phyloP scores from a whole-genome alignment of 352 stramenopile species.

The Globisporangium viniferum region DNA sequence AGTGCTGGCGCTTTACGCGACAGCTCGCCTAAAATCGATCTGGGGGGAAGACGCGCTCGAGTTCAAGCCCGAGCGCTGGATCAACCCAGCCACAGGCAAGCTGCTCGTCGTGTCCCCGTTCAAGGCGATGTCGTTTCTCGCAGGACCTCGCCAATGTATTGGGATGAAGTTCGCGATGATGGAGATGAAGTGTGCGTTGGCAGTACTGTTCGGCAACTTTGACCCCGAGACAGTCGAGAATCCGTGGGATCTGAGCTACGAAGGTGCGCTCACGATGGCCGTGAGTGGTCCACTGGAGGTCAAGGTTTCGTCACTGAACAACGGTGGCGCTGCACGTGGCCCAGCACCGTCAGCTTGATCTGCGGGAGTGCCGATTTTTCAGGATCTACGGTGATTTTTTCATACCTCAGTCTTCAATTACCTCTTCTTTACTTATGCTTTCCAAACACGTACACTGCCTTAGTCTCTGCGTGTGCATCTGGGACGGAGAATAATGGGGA shows the following conservation, averaged over 20 bases:
- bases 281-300: background rate
- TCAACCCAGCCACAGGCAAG: conserved; percentile 40
- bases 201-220: background rate
- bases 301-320: background rate
- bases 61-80: conserved; percentile 64
- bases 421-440: background rate
- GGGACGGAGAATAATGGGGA: background rate
- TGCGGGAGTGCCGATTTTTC: background rate
- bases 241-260: background rate
- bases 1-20: conserved; percentile 17
- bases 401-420: background rate
- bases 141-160: background rate
- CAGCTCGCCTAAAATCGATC: conserved; percentile 32
- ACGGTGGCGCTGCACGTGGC: background rate
- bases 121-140: background rate
- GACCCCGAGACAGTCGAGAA: background rate
- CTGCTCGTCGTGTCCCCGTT: background rate
- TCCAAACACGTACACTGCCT: background rate
- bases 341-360: background rate
- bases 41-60: conserved; percentile 55
- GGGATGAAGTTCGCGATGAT: conserved; percentile 7
- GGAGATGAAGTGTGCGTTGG: conserved; percentile 4
- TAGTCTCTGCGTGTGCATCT: background rate
- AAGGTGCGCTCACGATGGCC: background rate
- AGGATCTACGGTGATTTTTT: background rate